Evolutionary conservation across 352 stramenopile genomes (phyloP), one percentile per base, ranked within the genome.

Genomic region (Phytophthora cryptogea): DNA sequence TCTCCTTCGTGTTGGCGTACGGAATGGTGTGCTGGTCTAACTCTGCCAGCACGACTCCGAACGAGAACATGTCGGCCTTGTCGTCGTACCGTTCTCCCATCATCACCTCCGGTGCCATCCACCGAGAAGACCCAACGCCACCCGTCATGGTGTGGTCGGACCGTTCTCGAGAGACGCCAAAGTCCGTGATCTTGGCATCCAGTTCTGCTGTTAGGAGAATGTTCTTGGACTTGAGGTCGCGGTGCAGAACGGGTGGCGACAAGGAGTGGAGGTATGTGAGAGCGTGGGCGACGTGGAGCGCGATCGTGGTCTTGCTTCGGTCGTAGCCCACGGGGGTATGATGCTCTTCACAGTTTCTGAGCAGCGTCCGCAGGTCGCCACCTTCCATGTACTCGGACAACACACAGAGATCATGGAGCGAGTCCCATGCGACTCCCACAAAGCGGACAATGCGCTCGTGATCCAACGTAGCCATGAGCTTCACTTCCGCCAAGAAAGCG

Each of bases 381-480:
- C 63, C 59, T 61, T 70, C 61, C 76, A 86, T 86, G 60, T 68
- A 80, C 54, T 86, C 76, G 8, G 68, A 78, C 30, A 86, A 35
- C 10, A 73, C 64, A 40, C 69, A 76, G 8, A 82, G 35, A 7
- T 80, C 70, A 5, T 46, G 63, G 13, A 80, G 57, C 5, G 72
- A 76, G 46, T 80, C 72, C 76, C 76, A 86, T 17, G 74, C 71
- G n/a, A 83, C 70, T 0, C 74, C 72, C 2, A 83, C 36, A 35
- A 83, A 87, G 8, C 53, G 44, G 1, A 85, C 75, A 31, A 88
- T 79, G 1, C 65, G 58, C 20, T 66, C 44, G 31, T 83, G 74
- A n/a, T 84, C 60, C n/a, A 76, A 36, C 0, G 59, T 60, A 3
- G 68, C 68, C 63, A 73, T 76, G n/a, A 76, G 28, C 16, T 73